Evolutionary conservation across 2,329 filamentous ascomycete species (phyloP).

Genomic region (Fusarium praegraminearum): DNA sequence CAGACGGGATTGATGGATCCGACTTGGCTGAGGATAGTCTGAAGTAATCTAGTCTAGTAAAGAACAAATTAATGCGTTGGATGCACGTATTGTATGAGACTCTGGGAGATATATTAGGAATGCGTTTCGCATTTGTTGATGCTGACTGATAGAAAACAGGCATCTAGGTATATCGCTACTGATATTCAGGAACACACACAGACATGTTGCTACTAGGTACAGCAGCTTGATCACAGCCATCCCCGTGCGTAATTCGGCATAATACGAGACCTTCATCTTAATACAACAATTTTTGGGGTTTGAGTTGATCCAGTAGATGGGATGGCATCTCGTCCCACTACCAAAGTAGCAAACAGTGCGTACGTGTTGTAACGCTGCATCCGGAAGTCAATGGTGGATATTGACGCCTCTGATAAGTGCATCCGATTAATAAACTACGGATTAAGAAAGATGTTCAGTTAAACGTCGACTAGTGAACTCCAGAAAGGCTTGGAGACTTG

Average conservation of each 20-base stretch:
- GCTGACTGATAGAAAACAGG: conserved; percentile 4
- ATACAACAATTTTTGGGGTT: conserved; percentile 5
- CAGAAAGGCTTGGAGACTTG: conserved; percentile 18
- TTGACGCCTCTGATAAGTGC: conserved; percentile 28
- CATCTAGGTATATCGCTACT: background rate
- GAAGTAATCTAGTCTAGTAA: conserved; percentile 2
- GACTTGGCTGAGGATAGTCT: conserved; percentile 7
- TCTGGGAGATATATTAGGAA: conserved; percentile 23
- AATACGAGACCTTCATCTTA: conserved; percentile 26
- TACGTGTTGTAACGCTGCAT: conserved; percentile 25
- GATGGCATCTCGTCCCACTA: conserved; percentile 12
- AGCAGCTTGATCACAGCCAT: conserved; percentile 1
- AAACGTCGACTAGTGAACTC: background rate
- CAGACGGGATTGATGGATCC: background rate
- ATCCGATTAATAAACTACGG: conserved; percentile 1
- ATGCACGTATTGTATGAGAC: background rate
- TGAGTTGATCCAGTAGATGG: background rate
- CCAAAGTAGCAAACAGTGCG: background rate
- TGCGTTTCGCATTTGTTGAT: conserved; percentile 41
- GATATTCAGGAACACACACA: background rate
- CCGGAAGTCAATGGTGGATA: conserved; percentile 27
- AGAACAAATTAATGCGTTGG: conserved; percentile 20
- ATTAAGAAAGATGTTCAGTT: conserved; percentile 10
- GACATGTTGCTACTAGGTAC: background rate
- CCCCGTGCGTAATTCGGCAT: conserved; percentile 8